Base-by-base conservation (phyloP, 129 eudicot genomes). In the Silybum marianum region DNA sequence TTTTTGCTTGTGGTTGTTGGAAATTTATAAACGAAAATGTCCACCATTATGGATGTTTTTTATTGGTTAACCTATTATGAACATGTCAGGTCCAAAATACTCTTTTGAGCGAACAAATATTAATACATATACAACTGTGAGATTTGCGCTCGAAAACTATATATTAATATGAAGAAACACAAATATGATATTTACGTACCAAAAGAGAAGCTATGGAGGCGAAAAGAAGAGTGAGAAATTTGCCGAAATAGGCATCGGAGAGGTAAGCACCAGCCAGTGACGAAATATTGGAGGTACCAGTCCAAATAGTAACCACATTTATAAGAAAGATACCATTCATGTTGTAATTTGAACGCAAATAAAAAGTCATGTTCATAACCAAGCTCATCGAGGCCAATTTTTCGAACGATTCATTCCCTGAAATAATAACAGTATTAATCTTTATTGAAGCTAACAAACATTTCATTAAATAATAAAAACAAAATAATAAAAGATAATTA, bases 361-460 rank as follows among this genome's bases (percentile, higher is more conserved):
- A 91, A 68, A 90, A 82, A 1, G 90, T 91, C 73, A 91, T 72
- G 87, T 91, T 91, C 10, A 86, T 84, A 11, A 84, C 74, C 81
- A 91, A 84, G 81, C 97, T 88, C 92, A 91, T 78, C n/a, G 94
- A 88, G 1, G 94, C 97, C 87, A 91, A 23, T 73, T 88, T 91
- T 84, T 91, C 97, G 74, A 89, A 91, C 39, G 97, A 81, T 60
- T 91, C 97, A 26, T 89, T 89, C 2, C 89, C 97, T 91, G 23
- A 10, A 69, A 23, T 19, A 87, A 67, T 26, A 75, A 32, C 71
- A 11, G 30, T 8, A 13, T 14, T 32, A 26, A 22, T 23, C 19
- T 7, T 12, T 34, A 34, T 24, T 22, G 10, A 39, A 54, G 69
- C 7, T 25, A 62, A 40, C 10, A 16, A 62, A 40, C 24, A 18